Percentiles rank a stretch among this genome's conserved stretches.
These are phyloP conservation scores for Tagetes patula DNA, from an alignment of 129 eudicot genomes.

Conservation along the genomic window DNA sequence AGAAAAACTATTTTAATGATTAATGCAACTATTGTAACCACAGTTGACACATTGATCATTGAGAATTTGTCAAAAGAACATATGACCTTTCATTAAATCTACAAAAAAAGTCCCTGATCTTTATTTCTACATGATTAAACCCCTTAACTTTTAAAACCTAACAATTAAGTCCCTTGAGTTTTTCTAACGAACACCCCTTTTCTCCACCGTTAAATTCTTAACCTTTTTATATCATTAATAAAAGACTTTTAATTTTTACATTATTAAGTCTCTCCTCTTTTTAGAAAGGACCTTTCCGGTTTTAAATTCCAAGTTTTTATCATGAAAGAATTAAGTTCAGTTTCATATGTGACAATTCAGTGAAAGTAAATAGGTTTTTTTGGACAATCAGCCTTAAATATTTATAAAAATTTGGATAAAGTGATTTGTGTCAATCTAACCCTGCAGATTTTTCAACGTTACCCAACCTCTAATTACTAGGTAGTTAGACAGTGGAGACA, in stretches of 20 bases:
- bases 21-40: neutral
- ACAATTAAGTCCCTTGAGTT: neutral
- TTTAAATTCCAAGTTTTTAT: neutral
- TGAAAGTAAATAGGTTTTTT: no score
- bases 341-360: neutral
- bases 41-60: neutral
- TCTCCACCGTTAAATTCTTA: neutral
- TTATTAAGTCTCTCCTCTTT: neutral
- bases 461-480: conserved; percentile 3
- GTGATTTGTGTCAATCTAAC: neutral
- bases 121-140: neutral
- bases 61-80: neutral
- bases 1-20: neutral
- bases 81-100: neutral
- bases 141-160: neutral
- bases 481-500: neutral
- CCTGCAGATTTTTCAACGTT: no score
- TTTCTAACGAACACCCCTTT: neutral
- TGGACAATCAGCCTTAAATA: neutral
- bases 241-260: neutral
- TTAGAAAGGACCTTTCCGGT: neutral
- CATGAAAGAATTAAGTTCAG: neutral
- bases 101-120: neutral
- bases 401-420: neutral
- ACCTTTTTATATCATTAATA: neutral